phyloP scores from a whole-genome alignment of 768 basidiomycete genomes.

The Coprinopsis sp. region DNA sequence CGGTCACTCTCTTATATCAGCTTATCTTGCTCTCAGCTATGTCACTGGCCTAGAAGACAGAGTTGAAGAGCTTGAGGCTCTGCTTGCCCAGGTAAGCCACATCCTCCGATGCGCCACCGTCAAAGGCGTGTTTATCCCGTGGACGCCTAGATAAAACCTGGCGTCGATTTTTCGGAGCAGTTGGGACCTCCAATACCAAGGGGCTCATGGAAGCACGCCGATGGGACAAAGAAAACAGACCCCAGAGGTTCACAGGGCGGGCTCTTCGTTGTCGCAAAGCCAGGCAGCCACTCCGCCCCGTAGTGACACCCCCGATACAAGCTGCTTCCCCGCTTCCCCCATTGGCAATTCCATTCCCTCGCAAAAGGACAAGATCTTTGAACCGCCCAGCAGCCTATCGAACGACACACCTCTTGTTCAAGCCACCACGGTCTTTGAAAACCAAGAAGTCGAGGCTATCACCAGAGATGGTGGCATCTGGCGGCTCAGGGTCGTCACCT shows the following conservation, averaged over 20 bases:
- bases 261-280: slow-evolving; percentile 5
- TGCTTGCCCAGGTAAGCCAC: slow-evolving; percentile 43
- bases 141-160: slow-evolving; percentile 52
- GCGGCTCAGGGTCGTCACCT: slow-evolving; percentile 2
- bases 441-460: neutral
- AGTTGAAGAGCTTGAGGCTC: slow-evolving; percentile 49
- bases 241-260: neutral
- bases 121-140: neutral
- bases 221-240: neutral
- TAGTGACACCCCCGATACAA: slow-evolving; percentile 7
- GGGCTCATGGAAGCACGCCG: slow-evolving; percentile 54
- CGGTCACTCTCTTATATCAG: neutral
- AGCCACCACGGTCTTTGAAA: slow-evolving; percentile 13
- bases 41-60: slow-evolving; percentile 55
- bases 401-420: slow-evolving; percentile 29
- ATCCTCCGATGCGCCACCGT: neutral
- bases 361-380: slow-evolving; percentile 6
- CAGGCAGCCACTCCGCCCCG: slow-evolving; percentile 6
- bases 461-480: neutral
- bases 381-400: slow-evolving; percentile 10
- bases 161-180: slow-evolving; percentile 54
- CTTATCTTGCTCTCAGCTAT: slow-evolving; percentile 35
- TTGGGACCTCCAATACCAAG: slow-evolving; percentile 59
- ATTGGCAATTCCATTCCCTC: slow-evolving; percentile 13
- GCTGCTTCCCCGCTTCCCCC: slow-evolving; percentile 7